phyloP scores from a whole-genome alignment of 2,329 filamentous ascomycete species.

The Trichoderma breve region DNA sequence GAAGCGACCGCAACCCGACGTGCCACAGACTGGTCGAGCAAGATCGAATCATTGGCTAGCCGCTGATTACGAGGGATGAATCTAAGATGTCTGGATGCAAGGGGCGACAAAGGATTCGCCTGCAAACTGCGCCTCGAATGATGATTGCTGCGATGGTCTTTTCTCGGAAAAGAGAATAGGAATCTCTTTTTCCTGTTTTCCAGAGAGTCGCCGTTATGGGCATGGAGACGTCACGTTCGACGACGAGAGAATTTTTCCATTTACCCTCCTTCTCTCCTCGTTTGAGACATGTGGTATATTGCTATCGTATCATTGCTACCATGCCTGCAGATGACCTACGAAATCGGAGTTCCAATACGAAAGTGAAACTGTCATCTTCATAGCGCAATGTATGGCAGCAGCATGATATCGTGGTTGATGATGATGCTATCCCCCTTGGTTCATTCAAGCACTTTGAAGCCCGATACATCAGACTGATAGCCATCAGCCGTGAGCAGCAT shows the following conservation, averaged over 20 bases:
- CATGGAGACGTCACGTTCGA: not conserved
- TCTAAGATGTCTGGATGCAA: slow-evolving; percentile 6
- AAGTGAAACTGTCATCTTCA: not conserved
- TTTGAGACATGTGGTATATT: not conserved
- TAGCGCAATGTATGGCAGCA: not conserved
- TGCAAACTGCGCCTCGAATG: not conserved
- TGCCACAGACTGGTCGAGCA: not conserved
- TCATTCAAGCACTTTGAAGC: not conserved
- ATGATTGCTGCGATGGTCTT: not conserved
- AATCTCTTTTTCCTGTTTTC: not conserved
- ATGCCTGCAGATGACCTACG: not conserved
- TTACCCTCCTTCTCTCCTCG: not conserved
- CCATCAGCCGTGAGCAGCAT: not conserved
- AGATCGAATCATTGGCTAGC: not conserved
- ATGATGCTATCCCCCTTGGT: not conserved
- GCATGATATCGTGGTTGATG: not conserved
- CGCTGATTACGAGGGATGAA: slow-evolving; percentile 1
- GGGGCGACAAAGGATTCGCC: not conserved
- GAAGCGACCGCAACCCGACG: not conserved
- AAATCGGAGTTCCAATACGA: not conserved
- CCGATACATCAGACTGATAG: not conserved
- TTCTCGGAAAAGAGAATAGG: not conserved
- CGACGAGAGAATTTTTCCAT: not conserved
- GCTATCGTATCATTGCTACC: not conserved
- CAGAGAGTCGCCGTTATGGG: not conserved